Evolutionary conservation across 2,329 filamentous ascomycete species (phyloP), one percentile per base, ranked within the genome.

Genomic region (Cucurbitaria berberidis): DNA sequence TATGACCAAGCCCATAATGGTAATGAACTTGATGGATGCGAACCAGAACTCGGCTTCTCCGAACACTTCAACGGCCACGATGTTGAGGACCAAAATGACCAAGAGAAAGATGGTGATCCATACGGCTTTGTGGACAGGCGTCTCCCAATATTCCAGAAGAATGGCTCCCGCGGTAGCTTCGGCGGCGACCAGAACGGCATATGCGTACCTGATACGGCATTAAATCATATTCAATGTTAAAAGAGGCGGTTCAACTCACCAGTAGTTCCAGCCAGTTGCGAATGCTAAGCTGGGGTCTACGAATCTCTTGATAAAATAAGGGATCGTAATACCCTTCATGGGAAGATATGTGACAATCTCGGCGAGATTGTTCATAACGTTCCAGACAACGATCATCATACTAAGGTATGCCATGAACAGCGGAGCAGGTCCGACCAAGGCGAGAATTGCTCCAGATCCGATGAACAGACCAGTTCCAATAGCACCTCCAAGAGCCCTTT

Each of bases 401-500:
- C 63, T 65, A 15, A 74, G 57, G 30, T 74, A 74, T 10, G 70
- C 70, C 69, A 74, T 74, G 63, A 74, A 74, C 5, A 74, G 50
- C 6, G 70, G 69, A 19, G 70, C 70, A 32, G 70, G 72, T 3
- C 72, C 72, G 13, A 69, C 68, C 6, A 69, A 44, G 1, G 67
- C 60, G 26, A 74, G 68, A 38, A 74, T 73, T 2, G 55, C 62
- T 15, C 72, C 72, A 21, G 66, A 70, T 40, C 70, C 72, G n/a
- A 74, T 70, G 53, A 74, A 74, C 3, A 74, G 55, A 35, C 72
- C 72, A 19, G 72, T 74, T 51, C 72, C 64, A 48, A 86, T 86
- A 8, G 82, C 83, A 54, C 84, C 83, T 49, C 83, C 84, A 7
- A 86, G 76, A 18, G 84, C 84, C 62, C 86, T 86, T 58, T 78